Evolutionary conservation across 1,139 yeast genomes (phyloP), one percentile per base, ranked within the genome.

Genomic region (Taphrina confusa): DNA sequence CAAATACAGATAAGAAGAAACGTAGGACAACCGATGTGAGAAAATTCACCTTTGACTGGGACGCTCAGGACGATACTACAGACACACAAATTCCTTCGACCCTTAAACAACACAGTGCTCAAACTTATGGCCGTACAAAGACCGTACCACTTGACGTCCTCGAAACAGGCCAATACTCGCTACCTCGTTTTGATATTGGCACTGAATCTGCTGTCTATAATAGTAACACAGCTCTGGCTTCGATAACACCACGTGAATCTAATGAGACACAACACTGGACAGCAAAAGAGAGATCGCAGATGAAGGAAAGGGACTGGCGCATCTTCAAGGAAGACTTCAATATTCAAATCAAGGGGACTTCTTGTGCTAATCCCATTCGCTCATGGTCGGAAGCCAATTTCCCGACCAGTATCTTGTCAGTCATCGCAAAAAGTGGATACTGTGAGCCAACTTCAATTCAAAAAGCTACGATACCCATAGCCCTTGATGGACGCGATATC

Each of bases 301-400:
- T 92, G 98, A 80, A 81, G 0, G 74, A 78, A 0, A 76, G 97
- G 63, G 98, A 92, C 70, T 92, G 97, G 97, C 78, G 97, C 63
- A 85, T 89, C 51, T 76, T 91, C 70, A 81, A 80, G 65, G 96
- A 89, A 68, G 96, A 91, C 67, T 87, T 76, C 70, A 80, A 79
- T 64, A 89, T 91, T 27, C 74, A 78, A 1, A 76, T 82, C 1
- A 82, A 79, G 65, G 91, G 63, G 2, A 76, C 75, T 63, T 64
- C 72, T 0, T 62, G 77, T 66, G 78, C 79, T 0, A 74, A 80
- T 56, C 96, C 97, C 0, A 69, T 92, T 56, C 74, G 97, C 59
- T 71, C 72, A 3, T 92, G 97, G 97, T 68, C 74, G 1, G 94
- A 87, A 65, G 76, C 84, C 1, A 65, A 70, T 0, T 74, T 87